These are phyloP conservation scores for Phaffia rhodozyma DNA, from an alignment of 1,284 basidiomycete species.

Conservation along the genomic window DNA sequence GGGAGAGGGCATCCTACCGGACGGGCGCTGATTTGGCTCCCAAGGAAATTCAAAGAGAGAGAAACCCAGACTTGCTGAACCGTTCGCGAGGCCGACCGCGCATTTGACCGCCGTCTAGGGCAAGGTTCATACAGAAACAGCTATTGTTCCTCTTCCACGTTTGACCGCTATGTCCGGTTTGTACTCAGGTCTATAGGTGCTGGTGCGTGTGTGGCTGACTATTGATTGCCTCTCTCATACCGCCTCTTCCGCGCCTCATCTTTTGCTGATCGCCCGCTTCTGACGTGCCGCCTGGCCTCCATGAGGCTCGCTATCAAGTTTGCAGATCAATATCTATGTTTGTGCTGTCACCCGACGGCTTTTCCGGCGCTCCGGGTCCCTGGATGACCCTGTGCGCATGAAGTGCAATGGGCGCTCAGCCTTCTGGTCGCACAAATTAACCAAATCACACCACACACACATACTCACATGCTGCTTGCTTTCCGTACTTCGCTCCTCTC, in stretches of 20 bases:
- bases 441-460: too few relatives aligned
- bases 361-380: neutral
- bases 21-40: too few relatives aligned
- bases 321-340: neutral
- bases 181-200: too few relatives aligned
- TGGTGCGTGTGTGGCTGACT: too few relatives aligned
- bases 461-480: too few relatives aligned
- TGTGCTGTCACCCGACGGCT: neutral
- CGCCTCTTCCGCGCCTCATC: neutral
- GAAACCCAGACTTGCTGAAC: too few relatives aligned
- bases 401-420: neutral
- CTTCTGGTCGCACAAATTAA: too few relatives aligned
- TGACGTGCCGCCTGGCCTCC: neutral
- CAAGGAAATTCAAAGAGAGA: too few relatives aligned
- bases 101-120: neutral
- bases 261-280: neutral
- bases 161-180: neutral
- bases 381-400: neutral
- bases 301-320: neutral
- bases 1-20: too few relatives aligned
- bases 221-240: neutral
- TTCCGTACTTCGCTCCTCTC: too few relatives aligned
- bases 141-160: neutral
- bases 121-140: neutral
- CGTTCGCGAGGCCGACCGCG: too few relatives aligned